Conservation (phyloP, 306 rosid genomes). For the Senna tora region DNA sequence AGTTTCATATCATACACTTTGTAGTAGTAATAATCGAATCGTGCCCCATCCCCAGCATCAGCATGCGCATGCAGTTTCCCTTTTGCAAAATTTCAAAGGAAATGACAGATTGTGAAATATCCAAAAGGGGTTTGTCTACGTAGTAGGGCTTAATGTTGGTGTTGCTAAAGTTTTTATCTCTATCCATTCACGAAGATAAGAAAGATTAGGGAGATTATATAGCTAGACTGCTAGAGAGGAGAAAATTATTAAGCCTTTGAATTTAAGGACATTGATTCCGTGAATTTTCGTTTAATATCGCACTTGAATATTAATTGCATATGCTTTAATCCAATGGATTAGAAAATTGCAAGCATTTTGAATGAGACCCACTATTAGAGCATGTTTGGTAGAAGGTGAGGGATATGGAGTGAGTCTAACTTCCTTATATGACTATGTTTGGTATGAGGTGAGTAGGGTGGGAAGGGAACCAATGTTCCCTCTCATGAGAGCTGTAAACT, state of each 20-base stretch:
- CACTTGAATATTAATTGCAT: not conserved
- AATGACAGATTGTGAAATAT: slow-evolving; percentile 9
- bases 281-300: not conserved
- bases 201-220: not conserved
- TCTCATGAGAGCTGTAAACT: no score
- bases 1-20: slow-evolving; percentile 14
- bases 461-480: no score
- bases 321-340: not conserved
- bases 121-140: not conserved
- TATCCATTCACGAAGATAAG: slow-evolving; percentile 20
- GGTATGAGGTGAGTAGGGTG: no score
- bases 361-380: not conserved
- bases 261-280: not conserved
- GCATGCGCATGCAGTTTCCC: slow-evolving; percentile 30
- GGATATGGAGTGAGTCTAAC: no score
- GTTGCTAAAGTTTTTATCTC: slow-evolving; percentile 16
- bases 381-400: no score
- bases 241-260: not conserved
- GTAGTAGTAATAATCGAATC: slow-evolving; percentile 4
- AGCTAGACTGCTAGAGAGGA: not conserved
- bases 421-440: no score
- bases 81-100: slow-evolving; percentile 6
- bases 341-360: not conserved
- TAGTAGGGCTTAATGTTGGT: not conserved
- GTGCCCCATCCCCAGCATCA: slow-evolving; percentile 32